phyloP scores from a whole-genome alignment of 1,284 basidiomycete genomes.

The Pascua sp. region DNA sequence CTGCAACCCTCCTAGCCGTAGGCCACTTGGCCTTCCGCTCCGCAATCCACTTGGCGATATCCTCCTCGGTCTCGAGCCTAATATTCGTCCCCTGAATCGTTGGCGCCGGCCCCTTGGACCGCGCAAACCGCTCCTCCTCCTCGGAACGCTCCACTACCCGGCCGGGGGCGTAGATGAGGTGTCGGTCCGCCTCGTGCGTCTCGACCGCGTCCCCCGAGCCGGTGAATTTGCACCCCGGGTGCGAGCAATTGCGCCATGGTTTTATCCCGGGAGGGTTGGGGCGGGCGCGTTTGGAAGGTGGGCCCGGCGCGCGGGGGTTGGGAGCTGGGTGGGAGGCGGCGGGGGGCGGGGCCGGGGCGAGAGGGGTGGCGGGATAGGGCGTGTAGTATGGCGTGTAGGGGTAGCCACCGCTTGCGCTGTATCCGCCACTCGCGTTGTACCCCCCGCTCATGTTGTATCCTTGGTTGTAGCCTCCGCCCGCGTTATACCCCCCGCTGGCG shows the following conservation, averaged over 20 bases:
- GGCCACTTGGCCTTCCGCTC: slow-evolving; percentile 84
- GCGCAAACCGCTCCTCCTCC: slow-evolving; percentile 61
- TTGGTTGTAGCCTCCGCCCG: slow-evolving; percentile 6
- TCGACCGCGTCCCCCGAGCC: slow-evolving; percentile 72
- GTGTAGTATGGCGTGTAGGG: neutral
- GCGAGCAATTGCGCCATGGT: no score
- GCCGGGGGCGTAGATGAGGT: slow-evolving; percentile 75
- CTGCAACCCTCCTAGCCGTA: slow-evolving; percentile 62
- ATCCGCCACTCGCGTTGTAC: neutral
- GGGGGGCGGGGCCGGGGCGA: no score
- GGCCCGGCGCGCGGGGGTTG: no score
- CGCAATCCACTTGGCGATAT: slow-evolving; percentile 75
- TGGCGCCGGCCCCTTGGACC: slow-evolving; percentile 57
- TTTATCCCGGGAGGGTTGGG: no score
- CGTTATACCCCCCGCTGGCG: slow-evolving; percentile 5
- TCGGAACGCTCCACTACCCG: slow-evolving; percentile 54
- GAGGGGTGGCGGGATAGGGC: no score
- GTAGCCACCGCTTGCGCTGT: slow-evolving; percentile 4
- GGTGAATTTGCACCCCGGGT: no score
- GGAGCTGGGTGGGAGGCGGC: no score
- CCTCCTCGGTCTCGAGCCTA: slow-evolving; percentile 72
- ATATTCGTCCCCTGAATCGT: slow-evolving; percentile 78
- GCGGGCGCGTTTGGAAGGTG: neutral
- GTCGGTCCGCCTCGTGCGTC: slow-evolving; percentile 82
- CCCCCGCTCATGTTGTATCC: neutral